Evolutionary conservation across 306 rosid species (phyloP), one percentile per base, ranked within the genome.

Genomic region (Glycine latifolia): DNA sequence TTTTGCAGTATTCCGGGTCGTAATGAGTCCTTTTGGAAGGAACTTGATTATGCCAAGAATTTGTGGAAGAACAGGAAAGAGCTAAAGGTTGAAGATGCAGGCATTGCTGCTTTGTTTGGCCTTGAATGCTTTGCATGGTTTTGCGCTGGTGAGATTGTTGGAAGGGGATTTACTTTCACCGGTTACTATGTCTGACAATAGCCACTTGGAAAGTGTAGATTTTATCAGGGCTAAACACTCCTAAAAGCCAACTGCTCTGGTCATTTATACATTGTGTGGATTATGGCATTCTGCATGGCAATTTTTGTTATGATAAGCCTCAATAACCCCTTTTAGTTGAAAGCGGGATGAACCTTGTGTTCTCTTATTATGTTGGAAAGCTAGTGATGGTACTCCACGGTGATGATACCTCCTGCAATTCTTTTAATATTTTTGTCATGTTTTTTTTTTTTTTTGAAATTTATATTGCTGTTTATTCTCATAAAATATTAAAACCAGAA

Each of bases 101-200:
- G 97, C 8, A 89, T 91, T 70, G 97, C 96, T 56, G 96, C 98
- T 78, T 87, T 95, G 86, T 95, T 95, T 87, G 98, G 97, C 73
- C 85, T 95, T 75, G 99, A 95, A 71, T 87, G 91, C 91, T 95
- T 80, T 83, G 95, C 97, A 52, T 95, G 97, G 97, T 94, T 7
- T 84, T 90, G 95, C 72, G 95, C 90, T 10, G 98, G 98, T 67
- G 98, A 95, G 88, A 91, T 95, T 79, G 92, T 90, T 17, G 98
- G 98, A 78, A 95, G 98, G 91, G 98, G 98, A 68, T 95, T 95
- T 69, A 92, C 98, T 44, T 73, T 92, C 91, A 93, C 99, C 0
- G 99, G 98, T 79, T 93, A 95, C 85, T 70, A 88, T 77, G 93
- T 90, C 82, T 95, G 89, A 95, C 75, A 68, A 59, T 78, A 61